Percentiles rank a stretch among this genome's conserved stretches.
phyloP scores from a whole-genome alignment of 371 early-diverging fungal species.

The Mycotypha africana region DNA sequence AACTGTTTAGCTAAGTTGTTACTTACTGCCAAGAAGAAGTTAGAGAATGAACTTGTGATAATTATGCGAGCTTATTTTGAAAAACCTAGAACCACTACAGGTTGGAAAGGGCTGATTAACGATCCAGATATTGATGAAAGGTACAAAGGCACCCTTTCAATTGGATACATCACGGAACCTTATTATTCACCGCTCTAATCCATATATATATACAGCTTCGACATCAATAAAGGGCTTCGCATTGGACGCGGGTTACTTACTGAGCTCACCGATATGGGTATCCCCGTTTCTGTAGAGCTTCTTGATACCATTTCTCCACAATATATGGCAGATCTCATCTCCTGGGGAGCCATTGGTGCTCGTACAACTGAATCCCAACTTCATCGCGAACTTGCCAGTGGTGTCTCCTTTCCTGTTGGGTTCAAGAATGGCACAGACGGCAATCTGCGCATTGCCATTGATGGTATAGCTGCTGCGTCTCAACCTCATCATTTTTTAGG shows the following conservation, averaged over 20 bases:
- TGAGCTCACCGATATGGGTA: slow-evolving; percentile 72
- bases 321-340: slow-evolving; percentile 85
- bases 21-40: slow-evolving; percentile 30
- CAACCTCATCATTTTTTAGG: slow-evolving; percentile 43
- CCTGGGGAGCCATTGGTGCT: slow-evolving; percentile 96
- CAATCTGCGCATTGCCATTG: slow-evolving; percentile 78
- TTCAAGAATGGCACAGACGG: slow-evolving; percentile 96
- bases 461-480: slow-evolving; percentile 88
- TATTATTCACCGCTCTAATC: not conserved
- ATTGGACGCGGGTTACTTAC: slow-evolving; percentile 55
- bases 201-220: slow-evolving; percentile 42
- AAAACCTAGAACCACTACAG: slow-evolving; percentile 91
- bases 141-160: slow-evolving; percentile 27
- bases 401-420: slow-evolving; percentile 90
- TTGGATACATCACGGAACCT: no score
- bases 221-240: slow-evolving; percentile 88
- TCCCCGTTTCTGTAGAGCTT: slow-evolving; percentile 88
- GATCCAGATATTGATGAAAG: slow-evolving; percentile 83
- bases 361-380: slow-evolving; percentile 91
- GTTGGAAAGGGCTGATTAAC: slow-evolving; percentile 94
- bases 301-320: slow-evolving; percentile 94
- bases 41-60: slow-evolving; percentile 64
- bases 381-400: slow-evolving; percentile 91
- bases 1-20: slow-evolving; percentile 18
- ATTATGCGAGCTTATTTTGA: slow-evolving; percentile 94